phyloP scores from a whole-genome alignment of 805 yeast species.

The Metschnikowia vanudenii region DNA sequence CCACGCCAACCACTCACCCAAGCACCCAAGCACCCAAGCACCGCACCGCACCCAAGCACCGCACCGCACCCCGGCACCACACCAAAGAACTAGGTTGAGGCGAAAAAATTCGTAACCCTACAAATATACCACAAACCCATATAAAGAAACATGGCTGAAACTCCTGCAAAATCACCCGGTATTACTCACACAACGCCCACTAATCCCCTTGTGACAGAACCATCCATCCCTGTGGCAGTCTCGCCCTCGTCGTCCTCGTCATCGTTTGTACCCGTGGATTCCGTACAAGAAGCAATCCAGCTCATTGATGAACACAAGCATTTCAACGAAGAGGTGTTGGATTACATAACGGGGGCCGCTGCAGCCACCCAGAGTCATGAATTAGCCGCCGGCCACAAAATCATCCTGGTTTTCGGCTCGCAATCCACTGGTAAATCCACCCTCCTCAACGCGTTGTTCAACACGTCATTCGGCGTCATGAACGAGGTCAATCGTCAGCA shows the following conservation, averaged over 20 bases:
- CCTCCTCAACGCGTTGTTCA: slow-evolving; percentile 77
- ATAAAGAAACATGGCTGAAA: too few relatives aligned
- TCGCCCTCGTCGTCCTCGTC: slow-evolving; percentile 27
- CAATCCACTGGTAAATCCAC: slow-evolving; percentile 98
- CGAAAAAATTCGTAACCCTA: too few relatives aligned
- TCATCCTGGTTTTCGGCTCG: slow-evolving; percentile 94
- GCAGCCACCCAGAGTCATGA: slow-evolving; percentile 8
- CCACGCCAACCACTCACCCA: too few relatives aligned
- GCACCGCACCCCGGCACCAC: too few relatives aligned
- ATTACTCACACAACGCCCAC: too few relatives aligned
- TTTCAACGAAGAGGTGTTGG: slow-evolving; percentile 39
- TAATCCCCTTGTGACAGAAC: too few relatives aligned
- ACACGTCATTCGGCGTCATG: slow-evolving; percentile 86
- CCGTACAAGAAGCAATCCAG: slow-evolving; percentile 49
- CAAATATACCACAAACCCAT: too few relatives aligned
- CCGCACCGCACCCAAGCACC: too few relatives aligned
- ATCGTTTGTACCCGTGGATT: slow-evolving; percentile 41
- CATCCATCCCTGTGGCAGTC: too few relatives aligned
- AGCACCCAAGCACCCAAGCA: too few relatives aligned
- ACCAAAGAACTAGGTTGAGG: too few relatives aligned
- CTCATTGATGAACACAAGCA: slow-evolving; percentile 59
- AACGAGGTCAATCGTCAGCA: slow-evolving; percentile 82
- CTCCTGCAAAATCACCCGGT: too few relatives aligned
- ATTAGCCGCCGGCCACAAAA: slow-evolving; percentile 63
- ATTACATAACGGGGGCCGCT: slow-evolving; percentile 24